Evolutionary conservation across 805 yeast genomes (phyloP).

Genomic region (Myxozyma neglecta): DNA sequence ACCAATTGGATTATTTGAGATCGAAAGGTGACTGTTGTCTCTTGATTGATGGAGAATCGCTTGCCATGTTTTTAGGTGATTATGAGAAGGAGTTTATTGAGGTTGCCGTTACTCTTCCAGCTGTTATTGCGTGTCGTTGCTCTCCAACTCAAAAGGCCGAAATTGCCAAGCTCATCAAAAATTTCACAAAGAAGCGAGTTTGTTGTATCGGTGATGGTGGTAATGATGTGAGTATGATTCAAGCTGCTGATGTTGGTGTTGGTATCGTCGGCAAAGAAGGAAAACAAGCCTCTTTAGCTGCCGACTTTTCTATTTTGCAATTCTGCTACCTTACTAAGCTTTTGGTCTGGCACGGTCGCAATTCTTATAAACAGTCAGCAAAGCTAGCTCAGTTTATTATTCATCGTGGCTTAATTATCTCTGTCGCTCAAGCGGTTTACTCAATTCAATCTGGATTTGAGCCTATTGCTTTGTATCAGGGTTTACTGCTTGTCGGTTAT

Average conservation of each 20-base stretch:
- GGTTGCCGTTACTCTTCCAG: conserved; percentile 75
- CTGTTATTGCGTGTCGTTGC: conserved; percentile 98
- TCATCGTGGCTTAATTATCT: conserved; percentile 90
- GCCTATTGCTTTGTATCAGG: conserved; percentile 92
- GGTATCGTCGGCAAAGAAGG: conserved; percentile 99
- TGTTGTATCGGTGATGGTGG: conserved; percentile 99
- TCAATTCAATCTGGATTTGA: conserved; percentile 84
- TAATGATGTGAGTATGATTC: conserved; percentile 98
- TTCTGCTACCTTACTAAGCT: conserved; percentile 85
- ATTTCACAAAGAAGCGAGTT: conserved; percentile 80
- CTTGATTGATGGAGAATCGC: conserved; percentile 90
- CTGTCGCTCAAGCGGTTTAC: conserved; percentile 92
- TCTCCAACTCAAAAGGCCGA: conserved; percentile 99
- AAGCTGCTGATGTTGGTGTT: conserved; percentile 97
- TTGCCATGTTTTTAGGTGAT: conserved; percentile 64
- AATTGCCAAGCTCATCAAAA: conserved; percentile 77
- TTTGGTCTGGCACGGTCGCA: conserved; percentile 96
- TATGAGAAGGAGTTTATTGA: conserved; percentile 72
- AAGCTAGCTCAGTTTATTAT: conserved; percentile 93
- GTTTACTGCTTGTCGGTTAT: conserved; percentile 98
- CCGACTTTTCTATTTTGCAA: conserved; percentile 92
- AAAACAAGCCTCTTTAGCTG: conserved; percentile 93
- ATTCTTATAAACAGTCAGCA: conserved; percentile 93
- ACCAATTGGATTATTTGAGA: conserved; percentile 69
- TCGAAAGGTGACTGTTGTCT: conserved; percentile 69